Evolutionary conservation across 768 basidiomycete genomes (phyloP).

Genomic region (Cubamyces lactineus): DNA sequence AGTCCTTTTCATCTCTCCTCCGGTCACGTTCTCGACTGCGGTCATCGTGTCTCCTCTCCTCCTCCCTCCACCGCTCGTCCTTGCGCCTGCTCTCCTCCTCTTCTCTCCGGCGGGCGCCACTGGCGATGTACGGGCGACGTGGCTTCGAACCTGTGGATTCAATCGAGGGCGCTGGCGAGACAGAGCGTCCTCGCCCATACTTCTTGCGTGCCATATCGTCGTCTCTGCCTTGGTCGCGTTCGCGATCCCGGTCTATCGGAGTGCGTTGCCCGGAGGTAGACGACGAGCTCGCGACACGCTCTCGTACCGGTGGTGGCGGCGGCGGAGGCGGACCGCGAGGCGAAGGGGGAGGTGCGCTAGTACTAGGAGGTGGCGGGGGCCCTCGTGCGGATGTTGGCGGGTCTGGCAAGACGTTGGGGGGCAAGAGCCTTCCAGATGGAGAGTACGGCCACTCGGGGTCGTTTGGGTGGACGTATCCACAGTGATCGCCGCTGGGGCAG

Average conservation of each 20-base stretch:
- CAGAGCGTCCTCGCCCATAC: background rate
- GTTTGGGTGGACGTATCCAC: slow-evolving; percentile 26
- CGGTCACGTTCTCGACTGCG: slow-evolving; percentile 7
- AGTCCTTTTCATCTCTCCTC: slow-evolving; percentile 15
- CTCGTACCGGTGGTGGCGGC: background rate
- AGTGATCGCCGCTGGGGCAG: slow-evolving; percentile 4
- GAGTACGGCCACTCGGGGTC: slow-evolving; percentile 22
- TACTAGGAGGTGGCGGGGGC: background rate
- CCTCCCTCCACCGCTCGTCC: background rate
- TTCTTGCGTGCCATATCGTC: background rate
- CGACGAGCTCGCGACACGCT: slow-evolving; percentile 12
- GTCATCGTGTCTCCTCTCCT: slow-evolving; percentile 4
- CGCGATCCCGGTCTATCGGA: background rate
- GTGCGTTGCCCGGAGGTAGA: background rate
- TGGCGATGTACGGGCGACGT: slow-evolving; percentile 7
- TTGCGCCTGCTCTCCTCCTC: slow-evolving; percentile 9
- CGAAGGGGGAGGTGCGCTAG: background rate
- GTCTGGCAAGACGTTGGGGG: background rate
- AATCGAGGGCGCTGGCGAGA: slow-evolving; percentile 8
- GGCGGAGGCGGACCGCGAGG: slow-evolving; percentile 5
- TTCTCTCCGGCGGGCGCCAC: slow-evolving; percentile 11
- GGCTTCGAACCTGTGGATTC: slow-evolving; percentile 1
- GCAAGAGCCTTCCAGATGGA: background rate
- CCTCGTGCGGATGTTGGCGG: background rate
- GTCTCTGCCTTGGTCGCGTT: background rate